These are phyloP conservation scores for Bidens hawaiensis DNA, from an alignment of 140 eudicot genomes.

Conservation along the genomic window DNA sequence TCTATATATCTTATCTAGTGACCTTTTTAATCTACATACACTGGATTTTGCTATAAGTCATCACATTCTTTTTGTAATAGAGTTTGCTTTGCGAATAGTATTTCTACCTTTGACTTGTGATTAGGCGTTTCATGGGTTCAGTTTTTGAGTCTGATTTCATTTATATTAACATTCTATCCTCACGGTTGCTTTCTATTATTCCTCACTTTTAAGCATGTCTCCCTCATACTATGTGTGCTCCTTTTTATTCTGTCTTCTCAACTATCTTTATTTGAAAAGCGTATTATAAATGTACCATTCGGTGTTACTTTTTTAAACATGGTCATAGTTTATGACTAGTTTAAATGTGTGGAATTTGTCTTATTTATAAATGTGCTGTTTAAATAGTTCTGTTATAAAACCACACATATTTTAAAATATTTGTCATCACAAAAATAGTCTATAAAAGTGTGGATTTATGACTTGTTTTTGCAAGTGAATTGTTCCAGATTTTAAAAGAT, in stretches of 20 bases:
- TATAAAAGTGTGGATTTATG: too few species aligned
- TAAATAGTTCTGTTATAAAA: background rate
- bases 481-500: background rate
- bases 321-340: background rate
- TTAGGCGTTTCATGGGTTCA: background rate
- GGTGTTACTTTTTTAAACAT: background rate
- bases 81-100: background rate
- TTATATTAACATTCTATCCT: background rate
- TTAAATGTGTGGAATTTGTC: background rate
- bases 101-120: background rate
- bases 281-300: background rate
- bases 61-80: background rate
- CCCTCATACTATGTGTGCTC: too few species aligned
- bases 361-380: background rate
- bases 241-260: background rate
- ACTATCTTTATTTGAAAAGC: background rate
- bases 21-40: background rate
- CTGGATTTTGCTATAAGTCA: background rate
- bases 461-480: too few species aligned
- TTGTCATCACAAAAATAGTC: background rate
- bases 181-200: background rate
- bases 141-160: background rate
- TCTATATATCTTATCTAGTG: slow-evolving; percentile 1
- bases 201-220: background rate
- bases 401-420: background rate